phyloP scores from a whole-genome alignment of 2,329 filamentous ascomycete species.

The Trichophyton simii region DNA sequence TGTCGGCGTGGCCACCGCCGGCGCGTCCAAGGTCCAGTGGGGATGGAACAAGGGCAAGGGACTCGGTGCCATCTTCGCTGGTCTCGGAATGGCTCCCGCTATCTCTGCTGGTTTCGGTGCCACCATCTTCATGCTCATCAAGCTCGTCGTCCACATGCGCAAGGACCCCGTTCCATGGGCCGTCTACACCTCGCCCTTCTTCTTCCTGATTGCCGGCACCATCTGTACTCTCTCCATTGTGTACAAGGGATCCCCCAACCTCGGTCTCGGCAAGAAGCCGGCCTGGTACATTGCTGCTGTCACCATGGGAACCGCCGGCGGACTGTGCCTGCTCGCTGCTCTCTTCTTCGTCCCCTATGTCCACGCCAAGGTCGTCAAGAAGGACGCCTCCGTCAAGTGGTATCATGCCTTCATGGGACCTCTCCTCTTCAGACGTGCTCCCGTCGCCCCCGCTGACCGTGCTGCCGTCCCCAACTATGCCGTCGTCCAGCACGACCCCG shows the following conservation, averaged over 20 bases:
- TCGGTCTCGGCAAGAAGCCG: slow-evolving; percentile 52
- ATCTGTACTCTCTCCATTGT: slow-evolving; percentile 66
- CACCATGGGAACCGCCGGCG: slow-evolving; percentile 51
- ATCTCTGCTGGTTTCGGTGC: slow-evolving; percentile 55
- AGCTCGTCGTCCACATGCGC: slow-evolving; percentile 57
- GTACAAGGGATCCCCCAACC: slow-evolving; percentile 64
- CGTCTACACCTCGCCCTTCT: slow-evolving; percentile 60
- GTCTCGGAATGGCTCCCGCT: slow-evolving; percentile 56
- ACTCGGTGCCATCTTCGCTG: slow-evolving; percentile 59
- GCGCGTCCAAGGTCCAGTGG: slow-evolving; percentile 51
- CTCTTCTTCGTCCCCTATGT: slow-evolving; percentile 65
- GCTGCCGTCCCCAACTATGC: slow-evolving; percentile 62
- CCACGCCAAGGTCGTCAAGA: slow-evolving; percentile 54
- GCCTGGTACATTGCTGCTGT: slow-evolving; percentile 54
- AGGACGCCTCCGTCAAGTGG: slow-evolving; percentile 52
- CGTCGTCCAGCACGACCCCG: slow-evolving; percentile 55
- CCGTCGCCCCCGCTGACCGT: slow-evolving; percentile 40
- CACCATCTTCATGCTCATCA: slow-evolving; percentile 61
- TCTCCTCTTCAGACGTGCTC: slow-evolving; percentile 48
- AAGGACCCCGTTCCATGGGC: slow-evolving; percentile 61
- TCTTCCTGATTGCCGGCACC: slow-evolving; percentile 63
- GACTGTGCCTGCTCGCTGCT: slow-evolving; percentile 46
- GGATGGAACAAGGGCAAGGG: slow-evolving; percentile 58
- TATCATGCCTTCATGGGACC: slow-evolving; percentile 52
- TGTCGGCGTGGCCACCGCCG: slow-evolving; percentile 56